Conservation (phyloP, 495 filamentous ascomycete species). For the Hypomontagnella monticulosa region DNA sequence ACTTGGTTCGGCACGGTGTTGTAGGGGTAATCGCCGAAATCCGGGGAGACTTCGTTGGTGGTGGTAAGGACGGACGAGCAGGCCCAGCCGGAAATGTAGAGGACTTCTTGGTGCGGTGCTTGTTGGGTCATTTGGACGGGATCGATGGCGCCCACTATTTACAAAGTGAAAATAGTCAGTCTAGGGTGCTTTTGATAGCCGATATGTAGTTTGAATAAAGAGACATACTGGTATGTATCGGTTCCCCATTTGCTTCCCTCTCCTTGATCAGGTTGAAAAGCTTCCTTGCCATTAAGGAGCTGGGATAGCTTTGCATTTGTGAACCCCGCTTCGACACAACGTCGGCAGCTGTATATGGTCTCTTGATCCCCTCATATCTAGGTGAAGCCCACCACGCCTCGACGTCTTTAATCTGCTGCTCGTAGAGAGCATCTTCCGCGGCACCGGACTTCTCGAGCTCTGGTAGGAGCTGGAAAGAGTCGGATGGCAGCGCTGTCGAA, state of each 20-base stretch:
- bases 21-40: slow-evolving; percentile 98
- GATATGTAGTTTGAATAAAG: background rate
- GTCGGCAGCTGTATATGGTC: slow-evolving; percentile 89
- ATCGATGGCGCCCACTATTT: slow-evolving; percentile 92
- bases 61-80: slow-evolving; percentile 91
- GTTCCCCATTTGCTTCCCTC: slow-evolving; percentile 76
- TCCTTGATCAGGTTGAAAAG: slow-evolving; percentile 88
- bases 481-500: slow-evolving; percentile 68
- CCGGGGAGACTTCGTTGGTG: slow-evolving; percentile 95
- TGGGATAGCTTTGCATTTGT: slow-evolving; percentile 86
- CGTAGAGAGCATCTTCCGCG: slow-evolving; percentile 83
- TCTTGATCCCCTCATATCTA: slow-evolving; percentile 86
- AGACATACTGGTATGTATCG: slow-evolving; percentile 85
- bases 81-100: slow-evolving; percentile 97
- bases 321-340: slow-evolving; percentile 92
- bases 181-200: background rate
- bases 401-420: slow-evolving; percentile 81
- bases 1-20: slow-evolving; percentile 99
- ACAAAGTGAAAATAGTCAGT: background rate
- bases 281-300: slow-evolving; percentile 91
- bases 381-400: slow-evolving; percentile 87
- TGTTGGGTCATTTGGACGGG: slow-evolving; percentile 99
- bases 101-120: slow-evolving; percentile 91
- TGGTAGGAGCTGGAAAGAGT: slow-evolving; percentile 83
- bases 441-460: slow-evolving; percentile 74